Percentiles rank a stretch among this genome's conserved stretches.
Conservation (phyloP, 305 asterid genomes). For the Caryopteris hybrid region DNA sequence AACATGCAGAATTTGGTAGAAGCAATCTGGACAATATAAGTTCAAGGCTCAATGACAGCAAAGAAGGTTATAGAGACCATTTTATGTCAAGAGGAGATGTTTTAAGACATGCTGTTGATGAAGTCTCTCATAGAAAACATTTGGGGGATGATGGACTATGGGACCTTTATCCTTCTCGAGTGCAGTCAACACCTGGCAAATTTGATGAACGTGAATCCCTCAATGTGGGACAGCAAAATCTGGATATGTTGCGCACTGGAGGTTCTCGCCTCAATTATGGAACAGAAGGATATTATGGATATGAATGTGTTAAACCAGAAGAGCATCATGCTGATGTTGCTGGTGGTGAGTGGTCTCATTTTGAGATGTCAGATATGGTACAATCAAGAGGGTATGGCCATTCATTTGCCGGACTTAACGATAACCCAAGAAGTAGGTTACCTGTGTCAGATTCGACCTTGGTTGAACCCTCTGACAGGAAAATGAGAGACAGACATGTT, state of each 20-base stretch:
- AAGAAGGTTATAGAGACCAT: constrained; percentile 32
- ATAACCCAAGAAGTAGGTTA: constrained; percentile 24
- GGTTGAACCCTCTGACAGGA: constrained; percentile 23
- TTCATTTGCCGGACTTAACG: constrained; percentile 19
- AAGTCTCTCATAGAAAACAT: constrained; percentile 24
- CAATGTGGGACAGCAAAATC: constrained; percentile 25
- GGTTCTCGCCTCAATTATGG: constrained; percentile 31
- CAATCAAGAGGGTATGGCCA: constrained; percentile 26
- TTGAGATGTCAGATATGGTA: constrained; percentile 29
- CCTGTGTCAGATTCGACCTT: constrained; percentile 21
- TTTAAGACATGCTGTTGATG: constrained; percentile 27
- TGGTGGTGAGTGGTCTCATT: constrained; percentile 23
- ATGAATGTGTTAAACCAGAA: constrained; percentile 23
- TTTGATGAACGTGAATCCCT: constrained; percentile 23
- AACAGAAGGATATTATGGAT: constrained; percentile 21
- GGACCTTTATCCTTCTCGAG: constrained; percentile 25
- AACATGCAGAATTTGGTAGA: constrained; percentile 18
- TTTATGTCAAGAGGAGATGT: constrained; percentile 28
- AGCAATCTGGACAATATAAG: constrained; percentile 14
- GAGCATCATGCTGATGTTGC: constrained; percentile 25
- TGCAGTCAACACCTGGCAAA: constrained; percentile 23
- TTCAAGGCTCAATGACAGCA: constrained; percentile 25
- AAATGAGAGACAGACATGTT: constrained; percentile 20
- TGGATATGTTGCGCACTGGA: constrained; percentile 27
- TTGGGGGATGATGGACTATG: constrained; percentile 26